A percentile compares a stretch with the other conserved stretches of the same genome.
These are phyloP conservation scores for Trichosporon sp. DNA, from an alignment of 1,284 basidiomycete genomes.

Conservation along the genomic window DNA sequence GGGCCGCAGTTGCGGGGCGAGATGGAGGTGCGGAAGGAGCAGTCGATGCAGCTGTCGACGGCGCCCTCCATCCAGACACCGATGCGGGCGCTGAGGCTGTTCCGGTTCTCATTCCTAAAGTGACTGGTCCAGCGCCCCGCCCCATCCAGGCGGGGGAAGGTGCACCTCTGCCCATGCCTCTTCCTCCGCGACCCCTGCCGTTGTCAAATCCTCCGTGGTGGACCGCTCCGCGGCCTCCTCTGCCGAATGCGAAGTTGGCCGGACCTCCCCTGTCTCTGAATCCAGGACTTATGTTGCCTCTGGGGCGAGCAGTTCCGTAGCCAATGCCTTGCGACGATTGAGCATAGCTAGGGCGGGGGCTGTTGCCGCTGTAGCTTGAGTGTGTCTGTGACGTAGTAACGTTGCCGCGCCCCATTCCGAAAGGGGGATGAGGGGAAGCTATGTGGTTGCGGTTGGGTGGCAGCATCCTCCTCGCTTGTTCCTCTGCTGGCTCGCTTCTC, in stretches of 20 bases:
- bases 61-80: not conserved
- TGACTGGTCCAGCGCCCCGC: not conserved
- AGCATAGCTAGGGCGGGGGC: too few relatives aligned
- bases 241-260: not conserved
- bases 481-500: too few relatives aligned
- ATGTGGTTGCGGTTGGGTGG: not conserved
- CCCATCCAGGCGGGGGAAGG: not conserved
- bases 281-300: not conserved
- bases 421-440: too few relatives aligned
- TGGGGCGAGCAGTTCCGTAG: not conserved
- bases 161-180: not conserved
- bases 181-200: not conserved
- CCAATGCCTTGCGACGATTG: too few relatives aligned
- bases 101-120: not conserved
- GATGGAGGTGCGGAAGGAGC: not conserved
- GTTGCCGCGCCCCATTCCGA: not conserved
- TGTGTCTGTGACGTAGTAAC: too few relatives aligned
- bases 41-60: not conserved
- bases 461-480: not conserved
- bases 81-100: not conserved
- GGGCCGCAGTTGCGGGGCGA: not conserved
- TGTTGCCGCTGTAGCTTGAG: not conserved
- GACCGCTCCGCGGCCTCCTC: not conserved
- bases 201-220: not conserved
- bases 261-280: not conserved